Base-by-base conservation (phyloP, 345 rosid genomes). In the Euphorbia peplus region DNA sequence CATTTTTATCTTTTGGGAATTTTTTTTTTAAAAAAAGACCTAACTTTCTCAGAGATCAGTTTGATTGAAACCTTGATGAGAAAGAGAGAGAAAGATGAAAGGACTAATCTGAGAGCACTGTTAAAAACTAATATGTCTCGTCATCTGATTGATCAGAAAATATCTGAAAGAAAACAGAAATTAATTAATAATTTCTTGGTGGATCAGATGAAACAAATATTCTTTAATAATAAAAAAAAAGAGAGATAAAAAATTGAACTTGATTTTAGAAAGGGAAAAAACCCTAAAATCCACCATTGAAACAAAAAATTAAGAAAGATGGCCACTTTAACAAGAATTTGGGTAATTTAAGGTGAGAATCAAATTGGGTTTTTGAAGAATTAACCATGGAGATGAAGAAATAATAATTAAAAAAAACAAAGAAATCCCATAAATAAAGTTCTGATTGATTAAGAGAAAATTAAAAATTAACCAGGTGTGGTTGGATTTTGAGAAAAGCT, bases 11-110 rank as follows among this genome's bases (percentile, higher is more conserved):
- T 72, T 77, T 67, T 69, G 79, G 69, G 70, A 68, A 32, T 32
- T 32, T n/a, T n/a, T n/a, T n/a, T n/a, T n/a, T n/a, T 2, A 32
- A 32, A 64, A 70, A 79, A 78, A 82, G 83, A 72, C 80, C 70
- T 81, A 66, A 53, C 61, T 25, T 62, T 64, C 71, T 74, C 70
- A 44, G 28, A 41, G 64, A 21, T 66, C 70, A 14, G 2, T 62
- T 58, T 80, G 67, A 35, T 58, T 53, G 65, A 44, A 72, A 72
- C 32, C 51, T 29, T 44, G 80, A 85, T 76, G 85, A 83, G 52
- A 24, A 51, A 81, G 85, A 69, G 73, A 65, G 42, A 61, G 67
- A 66, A 61, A 39, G 28, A 19, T 37, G 67, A 70, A 68, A 72
- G 56, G 64, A 71, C 55, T 60, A 18, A 65, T 60, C 70, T 13